These are phyloP conservation scores for Quercus parvula DNA, from an alignment of 306 rosid species.

Conservation along the genomic window DNA sequence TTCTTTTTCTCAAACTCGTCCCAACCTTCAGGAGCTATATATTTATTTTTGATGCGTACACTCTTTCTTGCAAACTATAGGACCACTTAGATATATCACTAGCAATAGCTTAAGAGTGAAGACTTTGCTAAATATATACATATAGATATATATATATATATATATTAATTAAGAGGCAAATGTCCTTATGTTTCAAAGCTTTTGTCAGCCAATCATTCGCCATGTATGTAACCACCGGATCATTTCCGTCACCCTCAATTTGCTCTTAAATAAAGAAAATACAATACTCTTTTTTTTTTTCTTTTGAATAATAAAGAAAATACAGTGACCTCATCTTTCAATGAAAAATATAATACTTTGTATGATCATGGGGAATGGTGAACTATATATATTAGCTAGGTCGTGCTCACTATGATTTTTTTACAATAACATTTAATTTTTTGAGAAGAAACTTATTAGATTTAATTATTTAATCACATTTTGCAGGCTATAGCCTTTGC, in stretches of 20 bases:
- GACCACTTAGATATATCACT: not conserved
- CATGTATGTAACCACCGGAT: not conserved
- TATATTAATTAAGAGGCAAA: not conserved
- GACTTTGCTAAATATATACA: not conserved
- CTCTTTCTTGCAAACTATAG: not conserved
- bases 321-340: not conserved
- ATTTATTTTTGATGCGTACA: not conserved
- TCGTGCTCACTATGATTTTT: not conserved
- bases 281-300: not conserved
- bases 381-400: not conserved
- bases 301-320: not conserved
- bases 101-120: not conserved
- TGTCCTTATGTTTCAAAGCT: not conserved
- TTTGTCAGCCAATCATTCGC: not conserved
- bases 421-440: not conserved
- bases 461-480: not conserved
- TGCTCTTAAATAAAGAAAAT: not conserved
- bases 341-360: not conserved
- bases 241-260: not conserved
- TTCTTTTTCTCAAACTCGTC: not conserved
- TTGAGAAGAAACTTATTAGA: too few species aligned
- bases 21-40: not conserved
- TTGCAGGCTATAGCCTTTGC: not conserved
- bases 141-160: too few species aligned
- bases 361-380: not conserved